Conservation (phyloP, 2,329 filamentous ascomycete species). For the Calonectria naviculata region DNA sequence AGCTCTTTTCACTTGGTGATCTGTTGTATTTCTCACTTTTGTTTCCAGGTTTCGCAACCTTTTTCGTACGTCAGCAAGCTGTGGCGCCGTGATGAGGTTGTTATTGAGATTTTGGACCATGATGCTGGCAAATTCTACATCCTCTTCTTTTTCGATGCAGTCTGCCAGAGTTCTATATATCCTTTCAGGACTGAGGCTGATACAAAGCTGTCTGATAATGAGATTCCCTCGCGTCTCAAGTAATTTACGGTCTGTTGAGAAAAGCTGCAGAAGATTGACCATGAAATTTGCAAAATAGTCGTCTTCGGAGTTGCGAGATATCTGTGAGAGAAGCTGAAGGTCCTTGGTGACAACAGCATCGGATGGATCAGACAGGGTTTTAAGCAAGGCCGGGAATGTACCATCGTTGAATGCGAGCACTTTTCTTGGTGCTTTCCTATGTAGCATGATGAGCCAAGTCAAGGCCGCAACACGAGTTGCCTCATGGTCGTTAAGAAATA, state of each 20-base stretch:
- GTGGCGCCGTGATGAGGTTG: slow-evolving; percentile 96
- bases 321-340: slow-evolving; percentile 92
- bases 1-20: background rate
- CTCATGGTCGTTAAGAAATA: slow-evolving; percentile 97
- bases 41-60: slow-evolving; percentile 90
- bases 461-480: slow-evolving; percentile 93
- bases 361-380: slow-evolving; percentile 94
- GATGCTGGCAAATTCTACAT: slow-evolving; percentile 98
- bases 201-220: slow-evolving; percentile 94
- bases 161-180: slow-evolving; percentile 97
- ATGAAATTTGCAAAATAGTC: slow-evolving; percentile 99
- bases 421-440: slow-evolving; percentile 92
- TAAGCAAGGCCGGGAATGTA: slow-evolving; percentile 94
- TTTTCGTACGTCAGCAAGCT: slow-evolving; percentile 90
- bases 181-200: slow-evolving; percentile 91
- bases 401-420: slow-evolving; percentile 96
- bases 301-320: slow-evolving; percentile 95
- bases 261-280: slow-evolving; percentile 94
- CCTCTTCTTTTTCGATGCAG: slow-evolving; percentile 97
- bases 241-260: slow-evolving; percentile 91
- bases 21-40: slow-evolving; percentile 61
- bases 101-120: slow-evolving; percentile 99
- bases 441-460: slow-evolving; percentile 97
- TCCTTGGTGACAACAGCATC: slow-evolving; percentile 97
- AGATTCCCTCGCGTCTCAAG: slow-evolving; percentile 94